These are phyloP conservation scores for Linanthus parryae DNA, from an alignment of 148 eudicot species.

Conservation along the genomic window DNA sequence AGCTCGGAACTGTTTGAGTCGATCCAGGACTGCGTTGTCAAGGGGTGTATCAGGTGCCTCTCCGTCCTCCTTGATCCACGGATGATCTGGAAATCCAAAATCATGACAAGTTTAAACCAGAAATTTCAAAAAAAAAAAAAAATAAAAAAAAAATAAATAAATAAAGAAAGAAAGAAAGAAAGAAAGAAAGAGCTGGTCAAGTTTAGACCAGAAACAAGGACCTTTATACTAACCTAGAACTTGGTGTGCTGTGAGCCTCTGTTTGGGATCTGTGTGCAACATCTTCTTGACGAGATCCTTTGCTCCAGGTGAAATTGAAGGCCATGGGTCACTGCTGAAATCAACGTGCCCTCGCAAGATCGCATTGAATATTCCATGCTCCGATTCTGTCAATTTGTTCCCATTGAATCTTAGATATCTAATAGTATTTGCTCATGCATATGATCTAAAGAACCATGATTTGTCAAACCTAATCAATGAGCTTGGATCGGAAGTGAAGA, in stretches of 20 bases:
- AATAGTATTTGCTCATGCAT: not conserved
- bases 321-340: slow-evolving; percentile 93
- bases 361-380: slow-evolving; percentile 93
- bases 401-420: not conserved
- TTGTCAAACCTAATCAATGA: too few relatives aligned
- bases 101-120: not conserved
- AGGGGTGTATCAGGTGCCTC: slow-evolving; percentile 93
- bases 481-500: not conserved
- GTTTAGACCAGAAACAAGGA: not conserved
- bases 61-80: slow-evolving; percentile 96
- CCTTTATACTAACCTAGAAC: slow-evolving; percentile 64
- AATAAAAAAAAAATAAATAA: too few relatives aligned
- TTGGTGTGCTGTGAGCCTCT: slow-evolving; percentile 79
- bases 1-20: slow-evolving; percentile 86
- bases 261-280: slow-evolving; percentile 83
- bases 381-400: slow-evolving; percentile 53
- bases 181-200: not conserved
- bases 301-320: slow-evolving; percentile 73
- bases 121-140: too few relatives aligned
- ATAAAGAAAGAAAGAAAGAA: too few relatives aligned
- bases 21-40: slow-evolving; percentile 76
- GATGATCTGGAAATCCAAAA: slow-evolving; percentile 43
- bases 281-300: slow-evolving; percentile 93
- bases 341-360: slow-evolving; percentile 80
- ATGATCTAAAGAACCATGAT: too few relatives aligned